Base-by-base conservation (phyloP, 1,284 basidiomycete genomes). In the Anthracocystis walkeri region DNA sequence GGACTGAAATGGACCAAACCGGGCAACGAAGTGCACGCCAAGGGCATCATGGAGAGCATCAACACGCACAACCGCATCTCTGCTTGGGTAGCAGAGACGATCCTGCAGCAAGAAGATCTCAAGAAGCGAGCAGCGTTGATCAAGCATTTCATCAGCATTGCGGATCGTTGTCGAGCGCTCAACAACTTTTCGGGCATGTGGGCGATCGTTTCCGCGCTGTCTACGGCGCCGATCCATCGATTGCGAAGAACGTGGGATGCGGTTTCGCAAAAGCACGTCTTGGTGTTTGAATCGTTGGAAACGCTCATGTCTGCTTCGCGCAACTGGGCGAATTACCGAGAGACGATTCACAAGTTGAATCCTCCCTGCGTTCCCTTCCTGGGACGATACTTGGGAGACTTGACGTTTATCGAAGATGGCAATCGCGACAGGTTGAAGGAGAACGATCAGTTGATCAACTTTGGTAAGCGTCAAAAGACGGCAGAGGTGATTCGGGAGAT, bases 351-450 rank as follows among this genome's bases (percentile, higher is more conserved):
- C 50, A 90, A 89, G 49, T 91, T 97, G 66, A 91, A 92, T 42
- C 94, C 95, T 0, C 96, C 97, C 53, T 97, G 95, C 85, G 95
- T 99, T 0, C 97, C 97, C 6, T 99, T 99, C 87, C 92, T 99
- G 58, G 93, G 97, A 61, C 97, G 97, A 87, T 98, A 97, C 87
- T 89, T 99, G 20, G 95, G 95, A 4, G 94, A 93, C 25, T 88
- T 99, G 63, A 95, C 95, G 4, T 98, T 99, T 86, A 97, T 97
- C 84, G 94, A 97, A 85, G 97, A 99, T 82, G 97, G 96, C n/a
- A 95, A 95, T 84, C 92, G 93, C 60, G 94, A 99, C 87, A 87
- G 93, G 6, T 89, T 90, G 23, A 86, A 86, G 69, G 86, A 86
- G 41, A 92, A 91, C 31, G 73, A 67, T 6, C 65, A 71, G 29